Base-by-base conservation (phyloP, 1,284 basidiomycete species). In the Rhodotorula sp. region DNA sequence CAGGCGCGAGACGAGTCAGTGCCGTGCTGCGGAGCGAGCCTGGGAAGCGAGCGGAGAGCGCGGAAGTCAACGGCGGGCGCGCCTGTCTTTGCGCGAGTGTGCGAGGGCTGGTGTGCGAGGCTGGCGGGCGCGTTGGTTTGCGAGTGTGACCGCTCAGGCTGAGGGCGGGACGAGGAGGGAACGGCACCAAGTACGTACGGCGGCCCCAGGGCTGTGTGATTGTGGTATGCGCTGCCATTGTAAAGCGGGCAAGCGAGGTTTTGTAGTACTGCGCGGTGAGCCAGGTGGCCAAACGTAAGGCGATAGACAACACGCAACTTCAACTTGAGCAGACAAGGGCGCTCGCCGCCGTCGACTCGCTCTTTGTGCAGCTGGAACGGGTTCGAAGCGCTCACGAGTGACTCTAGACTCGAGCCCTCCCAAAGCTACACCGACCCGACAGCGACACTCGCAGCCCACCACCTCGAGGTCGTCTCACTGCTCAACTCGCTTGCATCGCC, bases 171-270 rank as follows among this genome's bases (percentile, higher is more conserved):
- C 17, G 30, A n/a, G n/a, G 44, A 32, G 34, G 39, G 46, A 39
- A 27, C 48, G 17, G 39, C 48, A 47, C 19, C 29, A 36, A 51
- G 48, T n/a, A 69, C 72, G 36, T 36, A 74, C 72, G 65, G 27
- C 72, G 72, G 4, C 72, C 72, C 72, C 72, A 74, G 19, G 68
- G 58, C 27, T 62, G 47, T 36, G 34, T 48, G 59, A 51, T 59
- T 30, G 44, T 48, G 24, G 51, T 54, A 24, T 17, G 39, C 4
- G 36, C 59, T 39, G 56, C n/a, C 62, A 56, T 64, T 29, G 22
- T 11, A 24, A 10, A 49, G 8, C 30, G 22, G 19, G 9, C 13
- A 36, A 36, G 36, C 36, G 36, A 13, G 36, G n/a, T n/a, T 36
- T 36, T 36, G 36, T 36, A 19, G 66, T 34, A 46, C 8, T 36